phyloP scores from a whole-genome alignment of 2,329 filamentous ascomycete genomes.

The Cladophialophora bantiana region DNA sequence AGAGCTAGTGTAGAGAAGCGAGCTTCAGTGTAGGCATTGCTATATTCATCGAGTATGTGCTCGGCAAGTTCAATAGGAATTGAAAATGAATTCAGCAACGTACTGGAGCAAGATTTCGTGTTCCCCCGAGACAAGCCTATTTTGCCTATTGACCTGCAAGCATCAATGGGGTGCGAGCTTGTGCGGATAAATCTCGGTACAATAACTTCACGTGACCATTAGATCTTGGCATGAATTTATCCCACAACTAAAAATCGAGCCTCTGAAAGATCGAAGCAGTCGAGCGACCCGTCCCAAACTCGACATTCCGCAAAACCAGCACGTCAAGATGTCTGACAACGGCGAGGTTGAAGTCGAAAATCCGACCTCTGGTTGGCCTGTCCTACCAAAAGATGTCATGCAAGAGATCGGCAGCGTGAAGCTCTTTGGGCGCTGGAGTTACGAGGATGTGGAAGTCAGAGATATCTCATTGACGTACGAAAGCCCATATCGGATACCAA shows the following conservation, averaged over 20 bases:
- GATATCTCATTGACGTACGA: constrained; percentile 99
- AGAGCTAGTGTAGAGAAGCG: constrained; percentile 30
- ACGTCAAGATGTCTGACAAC: constrained; percentile 43
- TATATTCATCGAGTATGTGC: not conserved
- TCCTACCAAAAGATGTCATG: constrained; percentile 92
- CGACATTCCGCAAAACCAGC: constrained; percentile 16
- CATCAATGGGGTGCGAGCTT: too few relatives aligned
- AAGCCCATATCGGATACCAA: not conserved
- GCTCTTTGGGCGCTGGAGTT: constrained; percentile 98
- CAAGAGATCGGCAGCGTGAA: constrained; percentile 90
- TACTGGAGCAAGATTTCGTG: too few relatives aligned
- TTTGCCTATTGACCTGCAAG: too few relatives aligned
- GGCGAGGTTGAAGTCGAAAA: constrained; percentile 92
- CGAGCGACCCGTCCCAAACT: constrained; percentile 13
- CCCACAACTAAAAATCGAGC: constrained; percentile 22
- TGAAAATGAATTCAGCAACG: not conserved
- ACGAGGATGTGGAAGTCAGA: constrained; percentile 99
- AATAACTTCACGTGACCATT: constrained; percentile 10
- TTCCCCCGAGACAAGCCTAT: too few relatives aligned
- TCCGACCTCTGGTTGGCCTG: constrained; percentile 69
- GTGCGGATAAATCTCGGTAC: not conserved
- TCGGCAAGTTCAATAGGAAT: not conserved
- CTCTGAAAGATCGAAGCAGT: constrained; percentile 13
- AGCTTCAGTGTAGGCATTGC: constrained; percentile 16
- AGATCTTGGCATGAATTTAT: constrained; percentile 29